Evolutionary conservation across 176 grass and related monocot genomes (phyloP).

Genomic region (Eleusine coracana): DNA sequence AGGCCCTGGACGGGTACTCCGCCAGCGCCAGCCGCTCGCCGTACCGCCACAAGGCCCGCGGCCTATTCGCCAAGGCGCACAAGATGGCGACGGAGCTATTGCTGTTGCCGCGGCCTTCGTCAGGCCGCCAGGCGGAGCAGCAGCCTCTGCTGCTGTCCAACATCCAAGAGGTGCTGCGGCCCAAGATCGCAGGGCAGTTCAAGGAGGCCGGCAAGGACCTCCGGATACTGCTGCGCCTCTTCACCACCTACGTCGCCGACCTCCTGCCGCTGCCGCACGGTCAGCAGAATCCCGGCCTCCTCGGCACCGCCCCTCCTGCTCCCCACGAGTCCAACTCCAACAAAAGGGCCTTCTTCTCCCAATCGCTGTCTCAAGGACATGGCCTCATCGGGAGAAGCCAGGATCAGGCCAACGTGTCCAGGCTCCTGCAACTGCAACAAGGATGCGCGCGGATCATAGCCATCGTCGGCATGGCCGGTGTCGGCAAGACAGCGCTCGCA

Average conservation of each 20-base stretch:
- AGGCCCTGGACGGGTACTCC: neutral
- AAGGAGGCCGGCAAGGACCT: neutral
- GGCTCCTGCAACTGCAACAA: neutral
- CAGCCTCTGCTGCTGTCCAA: neutral
- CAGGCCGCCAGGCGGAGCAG: too few relatives aligned
- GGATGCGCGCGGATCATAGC: neutral
- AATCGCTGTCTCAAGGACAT: neutral
- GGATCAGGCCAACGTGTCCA: neutral
- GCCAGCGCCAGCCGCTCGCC: neutral
- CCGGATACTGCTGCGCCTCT: neutral
- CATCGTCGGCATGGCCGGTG: neutral
- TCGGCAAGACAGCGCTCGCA: neutral
- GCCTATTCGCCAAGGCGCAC: too few relatives aligned
- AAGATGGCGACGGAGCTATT: too few relatives aligned
- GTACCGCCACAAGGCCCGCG: too few relatives aligned
- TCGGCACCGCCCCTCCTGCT: too few relatives aligned
- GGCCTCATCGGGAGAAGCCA: neutral
- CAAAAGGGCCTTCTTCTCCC: too few relatives aligned
- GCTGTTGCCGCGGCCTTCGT: too few relatives aligned
- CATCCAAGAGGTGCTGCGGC: neutral
- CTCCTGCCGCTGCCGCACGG: neutral
- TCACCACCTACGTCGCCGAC: neutral
- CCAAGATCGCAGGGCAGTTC: neutral
- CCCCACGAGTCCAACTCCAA: too few relatives aligned
- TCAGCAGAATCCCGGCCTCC: too few relatives aligned